phyloP scores from a whole-genome alignment of 2,329 filamentous ascomycete species.

The Trichoderma semiorbis region DNA sequence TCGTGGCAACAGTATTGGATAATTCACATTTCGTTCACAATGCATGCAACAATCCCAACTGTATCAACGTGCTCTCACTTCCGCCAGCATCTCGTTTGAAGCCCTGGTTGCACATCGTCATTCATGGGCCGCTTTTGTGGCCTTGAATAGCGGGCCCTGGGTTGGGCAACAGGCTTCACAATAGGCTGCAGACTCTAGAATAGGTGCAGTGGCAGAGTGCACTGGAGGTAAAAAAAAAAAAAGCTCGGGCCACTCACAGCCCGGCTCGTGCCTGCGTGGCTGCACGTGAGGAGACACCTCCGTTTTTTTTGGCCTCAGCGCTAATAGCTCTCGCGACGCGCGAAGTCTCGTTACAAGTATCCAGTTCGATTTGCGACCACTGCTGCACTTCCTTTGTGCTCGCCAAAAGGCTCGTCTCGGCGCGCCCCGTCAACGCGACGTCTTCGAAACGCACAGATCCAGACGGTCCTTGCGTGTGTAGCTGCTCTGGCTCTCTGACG shows the following conservation, averaged over 20 bases:
- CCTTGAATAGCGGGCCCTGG: constrained; percentile 12
- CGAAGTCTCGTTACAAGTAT: constrained; percentile 9
- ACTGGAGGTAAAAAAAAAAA: not conserved
- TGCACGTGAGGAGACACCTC: constrained; percentile 17
- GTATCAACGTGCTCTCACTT: not conserved
- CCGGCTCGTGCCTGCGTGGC: constrained; percentile 6
- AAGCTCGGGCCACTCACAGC: constrained; percentile 16
- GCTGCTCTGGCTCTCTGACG: not conserved
- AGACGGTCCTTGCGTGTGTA: not conserved
- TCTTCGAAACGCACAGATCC: not conserved
- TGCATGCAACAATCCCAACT: not conserved
- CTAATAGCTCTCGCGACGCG: constrained; percentile 17
- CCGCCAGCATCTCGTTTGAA: not conserved
- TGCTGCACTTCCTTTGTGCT: constrained; percentile 3
- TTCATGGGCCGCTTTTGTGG: constrained; percentile 14
- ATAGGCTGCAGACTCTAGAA: not conserved
- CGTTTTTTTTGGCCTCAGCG: constrained; percentile 16
- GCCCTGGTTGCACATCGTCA: constrained; percentile 17
- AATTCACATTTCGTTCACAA: not conserved
- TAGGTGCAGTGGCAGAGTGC: not conserved
- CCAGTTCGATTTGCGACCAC: constrained; percentile 12
- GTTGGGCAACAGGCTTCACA: not conserved
- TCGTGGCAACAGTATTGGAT: not conserved
- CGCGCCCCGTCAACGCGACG: not conserved
- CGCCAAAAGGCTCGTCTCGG: not conserved